phyloP scores from a whole-genome alignment of 306 rosid genomes.

The Rosa persica region DNA sequence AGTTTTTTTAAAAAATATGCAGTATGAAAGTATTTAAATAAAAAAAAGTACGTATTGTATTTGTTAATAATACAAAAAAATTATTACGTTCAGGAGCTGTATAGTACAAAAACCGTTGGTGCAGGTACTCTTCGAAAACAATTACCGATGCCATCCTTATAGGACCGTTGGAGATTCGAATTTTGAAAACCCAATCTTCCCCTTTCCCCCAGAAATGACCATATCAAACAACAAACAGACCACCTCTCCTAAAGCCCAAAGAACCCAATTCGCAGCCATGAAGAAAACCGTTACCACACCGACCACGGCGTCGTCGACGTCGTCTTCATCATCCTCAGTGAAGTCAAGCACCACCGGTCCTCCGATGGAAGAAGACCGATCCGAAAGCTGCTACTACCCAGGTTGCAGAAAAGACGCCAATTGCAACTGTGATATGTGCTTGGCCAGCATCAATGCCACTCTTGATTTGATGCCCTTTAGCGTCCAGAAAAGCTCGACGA shows the following conservation, averaged over 20 bases:
- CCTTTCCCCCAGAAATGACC: neutral
- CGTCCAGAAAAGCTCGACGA: slow-evolving; percentile 58
- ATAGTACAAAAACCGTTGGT: neutral
- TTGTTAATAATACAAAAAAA: too few species aligned
- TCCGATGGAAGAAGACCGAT: slow-evolving; percentile 38
- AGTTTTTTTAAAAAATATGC: too few species aligned
- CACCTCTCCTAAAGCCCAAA: neutral
- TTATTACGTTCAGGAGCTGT: too few species aligned
- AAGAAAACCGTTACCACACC: slow-evolving; percentile 31
- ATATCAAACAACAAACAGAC: slow-evolving; percentile 8
- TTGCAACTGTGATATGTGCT: slow-evolving; percentile 70
- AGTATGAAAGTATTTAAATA: too few species aligned
- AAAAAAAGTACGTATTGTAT: too few species aligned
- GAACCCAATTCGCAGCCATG: slow-evolving; percentile 35
- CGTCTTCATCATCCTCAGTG: slow-evolving; percentile 14
- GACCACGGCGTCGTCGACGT: neutral
- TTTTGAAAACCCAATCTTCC: slow-evolving; percentile 26
- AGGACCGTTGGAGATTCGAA: slow-evolving; percentile 72
- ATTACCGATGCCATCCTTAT: neutral
- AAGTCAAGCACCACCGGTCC: slow-evolving; percentile 40
- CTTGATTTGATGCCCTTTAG: slow-evolving; percentile 75
- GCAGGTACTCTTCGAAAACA: neutral
- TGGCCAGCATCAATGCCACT: slow-evolving; percentile 83
- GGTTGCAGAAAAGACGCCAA: slow-evolving; percentile 80
- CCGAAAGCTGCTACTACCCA: slow-evolving; percentile 72